Evolutionary conservation across 2,329 filamentous ascomycete species (phyloP).

Genomic region (Fusarium devonianum): DNA sequence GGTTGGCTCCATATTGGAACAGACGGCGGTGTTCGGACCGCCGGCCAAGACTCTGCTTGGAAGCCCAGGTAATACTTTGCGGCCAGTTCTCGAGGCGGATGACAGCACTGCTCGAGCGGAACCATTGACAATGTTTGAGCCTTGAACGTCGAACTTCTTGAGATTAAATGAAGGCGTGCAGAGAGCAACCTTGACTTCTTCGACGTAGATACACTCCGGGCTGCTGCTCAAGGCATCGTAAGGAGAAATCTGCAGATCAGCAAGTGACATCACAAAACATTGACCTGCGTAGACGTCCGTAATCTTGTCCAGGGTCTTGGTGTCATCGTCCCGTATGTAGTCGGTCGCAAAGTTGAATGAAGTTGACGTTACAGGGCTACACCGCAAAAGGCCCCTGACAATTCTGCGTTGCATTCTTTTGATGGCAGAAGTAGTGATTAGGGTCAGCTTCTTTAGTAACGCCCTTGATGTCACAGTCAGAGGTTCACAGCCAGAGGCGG

Average conservation of each 20-base stretch:
- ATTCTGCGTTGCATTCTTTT: conserved; percentile 39
- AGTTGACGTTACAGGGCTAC: conserved; percentile 41
- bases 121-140: conserved; percentile 15
- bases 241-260: conserved; percentile 29
- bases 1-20: conserved; percentile 26
- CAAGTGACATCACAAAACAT: conserved; percentile 31
- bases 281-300: conserved; percentile 35
- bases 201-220: conserved; percentile 26
- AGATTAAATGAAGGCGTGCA: conserved; percentile 35
- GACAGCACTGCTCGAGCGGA: conserved; percentile 13
- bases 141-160: conserved; percentile 16
- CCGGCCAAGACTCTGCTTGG: conserved; percentile 22
- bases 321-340: conserved; percentile 13
- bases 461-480: conserved; percentile 37
- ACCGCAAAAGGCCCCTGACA: conserved; percentile 35
- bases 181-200: conserved; percentile 29
- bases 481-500: conserved; percentile 33
- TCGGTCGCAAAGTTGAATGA: conserved; percentile 33
- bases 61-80: conserved; percentile 15
- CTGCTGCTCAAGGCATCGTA: conserved; percentile 11
- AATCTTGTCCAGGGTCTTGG: conserved; percentile 14
- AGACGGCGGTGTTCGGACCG: conserved; percentile 18
- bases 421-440: conserved; percentile 35
- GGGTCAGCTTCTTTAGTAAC: conserved; percentile 36
- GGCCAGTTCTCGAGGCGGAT: background rate